Base-by-base conservation (phyloP, 805 yeast species). In the Candida krabiensis region DNA sequence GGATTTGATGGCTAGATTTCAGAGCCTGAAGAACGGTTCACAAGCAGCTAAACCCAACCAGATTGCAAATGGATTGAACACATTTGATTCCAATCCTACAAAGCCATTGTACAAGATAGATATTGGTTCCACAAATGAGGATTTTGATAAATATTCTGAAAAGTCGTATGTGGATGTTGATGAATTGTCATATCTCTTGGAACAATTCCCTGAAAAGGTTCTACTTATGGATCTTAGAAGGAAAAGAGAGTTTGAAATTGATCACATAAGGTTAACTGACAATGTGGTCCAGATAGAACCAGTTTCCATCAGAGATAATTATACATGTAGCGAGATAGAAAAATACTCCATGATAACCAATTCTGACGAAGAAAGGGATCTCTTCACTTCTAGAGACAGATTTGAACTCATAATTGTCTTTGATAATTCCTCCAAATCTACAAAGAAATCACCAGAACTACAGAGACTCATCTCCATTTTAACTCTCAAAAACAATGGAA, bases 241-340 rank as follows among this genome's bases (percentile, higher is more conserved):
- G 13, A 67, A 81, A 27, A 67, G 66, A 14, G 80, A 77, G 25
- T 89, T 73, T 54, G 74, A 77, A 32, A 64, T 66, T 29, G 74
- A 76, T 33, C 96, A 88, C 58, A 78, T 90, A 11, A 53, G 56
- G 16, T 65, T 73, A 9, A 64, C 77, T 18, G 61, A 66, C 9
- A 76, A 83, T 37, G 59, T 84, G 7, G 71, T 86, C 9, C 86
- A 90, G 55, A 72, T 90, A 14, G 96, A 87, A 37, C 96, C 97
- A 0, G 69, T 73, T 14, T 69, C 78, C 1, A 64, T 81, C 14
- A 61, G 78, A 36, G 57, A 61, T 1, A 63, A 66, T 8, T 75
- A 77, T 53, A 67, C 75, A 0, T 86, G 85, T 50, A 61, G 58
- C n/a, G 91, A 83, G 38, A 62, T 90, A n/a, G 86, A 83, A 49